Percentiles rank a stretch among this genome's conserved stretches.
Evolutionary conservation across 1,284 basidiomycete genomes (phyloP).

Genomic region (Malassezia pachydermatis): DNA sequence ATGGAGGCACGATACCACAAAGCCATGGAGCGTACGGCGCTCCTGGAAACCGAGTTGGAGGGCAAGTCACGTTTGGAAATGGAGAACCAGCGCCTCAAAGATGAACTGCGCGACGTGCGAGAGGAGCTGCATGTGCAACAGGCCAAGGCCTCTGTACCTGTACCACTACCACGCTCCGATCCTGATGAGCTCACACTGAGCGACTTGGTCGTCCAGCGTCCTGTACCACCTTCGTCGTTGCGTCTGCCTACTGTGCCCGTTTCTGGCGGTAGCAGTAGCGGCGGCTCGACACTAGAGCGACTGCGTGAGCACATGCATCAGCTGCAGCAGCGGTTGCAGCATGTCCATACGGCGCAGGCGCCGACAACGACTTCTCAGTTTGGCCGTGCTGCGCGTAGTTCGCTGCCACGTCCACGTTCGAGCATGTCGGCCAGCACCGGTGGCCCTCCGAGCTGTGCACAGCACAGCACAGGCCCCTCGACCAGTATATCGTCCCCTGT

Average conservation of each 20-base stretch:
- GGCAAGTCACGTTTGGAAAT: constrained; percentile 82
- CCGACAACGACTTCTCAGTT: constrained; percentile 4
- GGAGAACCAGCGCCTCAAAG: constrained; percentile 79
- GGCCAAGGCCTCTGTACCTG: constrained; percentile 17
- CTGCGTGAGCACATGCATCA: constrained; percentile 39
- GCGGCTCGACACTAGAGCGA: constrained; percentile 32
- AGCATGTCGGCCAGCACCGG: constrained; percentile 24
- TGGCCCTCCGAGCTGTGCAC: background rate
- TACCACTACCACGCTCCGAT: constrained; percentile 53
- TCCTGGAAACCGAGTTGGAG: constrained; percentile 90
- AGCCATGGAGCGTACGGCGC: constrained; percentile 87
- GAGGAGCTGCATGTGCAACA: constrained; percentile 74
- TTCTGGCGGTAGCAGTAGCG: constrained; percentile 15
- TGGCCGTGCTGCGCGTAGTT: constrained; percentile 20
- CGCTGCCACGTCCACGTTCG: constrained; percentile 39
- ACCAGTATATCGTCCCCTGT: background rate
- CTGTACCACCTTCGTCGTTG: background rate
- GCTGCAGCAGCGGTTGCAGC: constrained; percentile 35
- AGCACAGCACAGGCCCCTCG: no score
- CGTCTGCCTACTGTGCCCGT: constrained; percentile 16
- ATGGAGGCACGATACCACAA: constrained; percentile 81
- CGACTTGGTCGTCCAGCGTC: constrained; percentile 14
- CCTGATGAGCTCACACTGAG: constrained; percentile 16
- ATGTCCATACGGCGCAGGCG: constrained; percentile 23
- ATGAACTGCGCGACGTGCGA: constrained; percentile 80